Conservation (phyloP, 768 basidiomycete genomes). For the Nevesoporus exiguus region DNA sequence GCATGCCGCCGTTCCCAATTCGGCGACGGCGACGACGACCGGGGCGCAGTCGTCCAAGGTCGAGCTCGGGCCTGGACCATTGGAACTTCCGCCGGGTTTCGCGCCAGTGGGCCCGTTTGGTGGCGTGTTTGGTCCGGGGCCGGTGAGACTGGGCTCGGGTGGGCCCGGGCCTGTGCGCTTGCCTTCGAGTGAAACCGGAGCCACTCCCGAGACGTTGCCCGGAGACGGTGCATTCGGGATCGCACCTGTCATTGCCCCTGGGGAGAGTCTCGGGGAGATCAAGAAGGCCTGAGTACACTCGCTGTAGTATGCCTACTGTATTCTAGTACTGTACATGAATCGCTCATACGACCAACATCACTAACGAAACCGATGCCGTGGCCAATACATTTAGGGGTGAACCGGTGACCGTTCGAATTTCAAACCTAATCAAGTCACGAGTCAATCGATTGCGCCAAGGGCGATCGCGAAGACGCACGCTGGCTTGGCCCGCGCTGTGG, state of each 20-base stretch:
- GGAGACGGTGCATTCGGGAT: conserved; percentile 28
- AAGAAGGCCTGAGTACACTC: not conserved
- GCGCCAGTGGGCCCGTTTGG: conserved; percentile 16
- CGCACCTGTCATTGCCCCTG: conserved; percentile 25
- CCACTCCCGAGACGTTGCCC: conserved; percentile 22
- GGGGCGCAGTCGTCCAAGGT: conserved; percentile 8
- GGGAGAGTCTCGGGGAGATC: conserved; percentile 26
- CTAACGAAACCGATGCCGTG: not conserved
- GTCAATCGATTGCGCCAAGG: not conserved
- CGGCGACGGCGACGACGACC: not conserved
- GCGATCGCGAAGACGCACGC: conserved; percentile 11
- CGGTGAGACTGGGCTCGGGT: conserved; percentile 17
- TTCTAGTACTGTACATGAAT: not conserved
- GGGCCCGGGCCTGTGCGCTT: conserved; percentile 20
- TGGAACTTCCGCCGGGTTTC: conserved; percentile 5
- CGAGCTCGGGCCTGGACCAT: conserved; percentile 19
- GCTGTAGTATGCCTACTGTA: not conserved
- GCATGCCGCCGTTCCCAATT: conserved; percentile 15
- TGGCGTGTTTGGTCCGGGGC: conserved; percentile 21
- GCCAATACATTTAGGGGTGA: not conserved
- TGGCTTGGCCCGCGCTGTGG: conserved; percentile 9
- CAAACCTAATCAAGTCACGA: not conserved
- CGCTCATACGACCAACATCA: not conserved
- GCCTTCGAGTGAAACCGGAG: conserved; percentile 21
- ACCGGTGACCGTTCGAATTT: not conserved